Conservation (phyloP, 768 basidiomycete genomes). For the Nidularia pulvinata region DNA sequence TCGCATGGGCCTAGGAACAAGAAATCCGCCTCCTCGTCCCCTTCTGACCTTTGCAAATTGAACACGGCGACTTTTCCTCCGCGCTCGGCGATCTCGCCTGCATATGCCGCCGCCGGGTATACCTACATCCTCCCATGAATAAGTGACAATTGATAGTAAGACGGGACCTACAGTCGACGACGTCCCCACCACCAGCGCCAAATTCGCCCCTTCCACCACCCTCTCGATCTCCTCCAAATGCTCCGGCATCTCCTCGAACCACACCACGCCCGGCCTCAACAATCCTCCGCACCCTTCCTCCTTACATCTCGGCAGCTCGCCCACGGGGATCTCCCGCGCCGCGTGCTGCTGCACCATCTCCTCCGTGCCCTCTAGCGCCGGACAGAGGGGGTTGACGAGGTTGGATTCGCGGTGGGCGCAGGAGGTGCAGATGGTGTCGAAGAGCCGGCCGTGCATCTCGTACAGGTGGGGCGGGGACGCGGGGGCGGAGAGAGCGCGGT, state of each 20-base stretch:
- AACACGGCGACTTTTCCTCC: too few relatives aligned
- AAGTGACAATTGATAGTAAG: too few relatives aligned
- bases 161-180: conserved; percentile 42
- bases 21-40: too few relatives aligned
- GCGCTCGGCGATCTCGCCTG: too few relatives aligned
- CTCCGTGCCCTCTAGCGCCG: conserved; percentile 43
- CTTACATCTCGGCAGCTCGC: conserved; percentile 44
- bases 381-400: conserved; percentile 40
- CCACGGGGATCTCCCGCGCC: conserved; percentile 33
- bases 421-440: conserved; percentile 51
- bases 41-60: too few relatives aligned
- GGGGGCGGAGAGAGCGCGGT: conserved; percentile 19
- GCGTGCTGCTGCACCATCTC: conserved; percentile 25
- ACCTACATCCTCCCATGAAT: too few relatives aligned
- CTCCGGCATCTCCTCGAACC: conserved; percentile 51
- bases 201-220: conserved; percentile 41
- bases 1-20: too few relatives aligned
- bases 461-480: conserved; percentile 23
- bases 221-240: conserved; percentile 35
- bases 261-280: conserved; percentile 53
- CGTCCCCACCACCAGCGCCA: conserved; percentile 56
- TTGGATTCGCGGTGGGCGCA: conserved; percentile 43
- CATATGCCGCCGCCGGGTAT: too few relatives aligned
- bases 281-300: conserved; percentile 37
- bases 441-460: conserved; percentile 66